Evolutionary conservation across 2,329 filamentous ascomycete genomes (phyloP), one percentile per base, ranked within the genome.

Genomic region (Paracorniculantispora psalliotae): DNA sequence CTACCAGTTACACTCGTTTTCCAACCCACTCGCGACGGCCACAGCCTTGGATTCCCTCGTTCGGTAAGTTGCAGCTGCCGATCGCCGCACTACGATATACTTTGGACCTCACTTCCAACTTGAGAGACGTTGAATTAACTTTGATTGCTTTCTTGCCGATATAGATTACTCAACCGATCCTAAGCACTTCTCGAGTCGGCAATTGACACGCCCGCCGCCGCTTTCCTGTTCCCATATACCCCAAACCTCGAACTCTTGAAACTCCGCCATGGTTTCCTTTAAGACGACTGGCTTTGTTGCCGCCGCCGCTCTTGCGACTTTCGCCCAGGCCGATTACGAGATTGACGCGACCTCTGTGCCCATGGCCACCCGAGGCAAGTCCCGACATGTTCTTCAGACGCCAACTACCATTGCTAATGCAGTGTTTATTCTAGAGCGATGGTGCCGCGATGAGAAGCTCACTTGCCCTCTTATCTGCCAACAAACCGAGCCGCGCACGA

Each of bases 401-500:
- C 25, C 19, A 6, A 41, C 3, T 4, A 19, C 3, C 26, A n/a
- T 37, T 19, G 23, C 67, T 72, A 61, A 73, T 53, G 57, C 51
- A 44, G 3, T 7, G 13, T 13, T n/a, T 21, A n/a, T n/a, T n/a
- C 44, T 60, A 86, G 83, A 79, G 61, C 67, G 69, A 12, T 93
- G 89, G 89, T 93, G 89, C 72, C 61, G 71, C 26, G 78, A 80
- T 64, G 84, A 92, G 74, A 76, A 68, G 64, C 77, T 79, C 65
- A 80, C 82, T 56, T 92, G 89, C 75, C 89, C 88, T 13, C 73
- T 86, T 64, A 89, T 92, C 73, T 92, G 89, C 79, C 74, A 83
- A 53, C 86, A 91, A 65, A 70, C 69, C 15, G 71, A 79, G 67
- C 71, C 77, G 64, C 68, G 81, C 70, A 79, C 75, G 47, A 83